These are phyloP conservation scores for Cadophora luteo-olivacea DNA, from an alignment of 2,329 filamentous ascomycete genomes.

Conservation along the genomic window DNA sequence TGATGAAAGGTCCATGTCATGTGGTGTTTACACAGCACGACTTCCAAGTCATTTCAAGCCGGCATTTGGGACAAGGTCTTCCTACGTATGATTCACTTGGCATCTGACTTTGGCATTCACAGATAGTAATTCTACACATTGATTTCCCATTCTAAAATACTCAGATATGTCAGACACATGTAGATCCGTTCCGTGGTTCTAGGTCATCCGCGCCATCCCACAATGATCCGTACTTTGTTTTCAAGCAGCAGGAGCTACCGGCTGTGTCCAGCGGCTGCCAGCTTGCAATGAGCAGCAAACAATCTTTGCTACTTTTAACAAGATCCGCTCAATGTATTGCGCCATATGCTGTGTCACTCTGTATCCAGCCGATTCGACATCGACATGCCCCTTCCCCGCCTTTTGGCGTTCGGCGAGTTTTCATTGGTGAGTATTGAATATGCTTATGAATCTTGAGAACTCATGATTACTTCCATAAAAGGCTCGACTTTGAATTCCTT, in stretches of 20 bases:
- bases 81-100: neutral
- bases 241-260: neutral
- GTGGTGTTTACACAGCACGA: neutral
- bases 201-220: too few relatives aligned
- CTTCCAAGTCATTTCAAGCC: neutral
- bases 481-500: too few relatives aligned
- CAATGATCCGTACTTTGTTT: neutral
- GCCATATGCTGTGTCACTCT: neutral
- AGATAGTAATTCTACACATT: neutral
- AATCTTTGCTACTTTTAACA: neutral
- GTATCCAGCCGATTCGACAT: neutral
- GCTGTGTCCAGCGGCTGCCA: neutral
- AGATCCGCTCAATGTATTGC: neutral
- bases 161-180: too few relatives aligned
- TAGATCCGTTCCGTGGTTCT: neutral
- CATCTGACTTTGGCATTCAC: neutral
- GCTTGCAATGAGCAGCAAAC: neutral
- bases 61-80: neutral
- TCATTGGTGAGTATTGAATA: slow-evolving; percentile 1
- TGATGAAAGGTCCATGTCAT: neutral
- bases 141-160: neutral
- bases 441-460: slow-evolving; percentile 2
- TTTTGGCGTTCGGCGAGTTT: slow-evolving; percentile 6
- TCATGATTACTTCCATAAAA: neutral
- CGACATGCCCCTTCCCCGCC: slow-evolving; percentile 6